Base-by-base conservation (phyloP, 495 filamentous ascomycete species). In the Hyaloscypha bicolor region DNA sequence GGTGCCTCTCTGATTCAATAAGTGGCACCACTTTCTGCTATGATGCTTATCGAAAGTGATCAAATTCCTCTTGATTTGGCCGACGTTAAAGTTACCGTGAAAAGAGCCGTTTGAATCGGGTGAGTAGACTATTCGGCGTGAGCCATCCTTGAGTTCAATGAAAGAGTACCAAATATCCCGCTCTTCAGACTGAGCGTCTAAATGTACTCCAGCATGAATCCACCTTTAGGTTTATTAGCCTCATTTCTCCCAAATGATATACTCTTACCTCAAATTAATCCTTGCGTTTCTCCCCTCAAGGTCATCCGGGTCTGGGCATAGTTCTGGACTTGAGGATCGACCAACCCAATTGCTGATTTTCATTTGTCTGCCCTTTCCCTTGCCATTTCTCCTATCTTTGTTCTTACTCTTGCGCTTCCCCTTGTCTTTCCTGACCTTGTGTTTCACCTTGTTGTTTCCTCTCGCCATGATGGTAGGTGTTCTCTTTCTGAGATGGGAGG, bases 141-240 rank as follows among this genome's bases (percentile, higher is more conserved):
- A 52, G 6, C 55, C 21, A 39, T 61, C 51, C 11, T 4, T 19
- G 19, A 21, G 16, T 12, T 14, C 19, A 30, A 9, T 9, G 25
- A 69, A 69, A 0, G 62, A 22, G 37, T 65, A 69, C 45, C 45
- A 69, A 12, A 65, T 63, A 21, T 69, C 42, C 0, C 37, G 45
- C 51, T 25, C 25, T 8, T 55, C 22, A 1, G 16, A 19, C 2
- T 57, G 22, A 0, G 22, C n/a, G 45, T 65, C 57, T 4, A 6
- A 16, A 11, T 48, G 48, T 9, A 65, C 37, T n/a, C 67, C 67
- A 39, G 63, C 62, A 55, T 63, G 32, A 22, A 63, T 6, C 61
- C 61, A 63, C n/a, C 42, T 55, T 19, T 1, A 16, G 42, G 4
- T 16, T 14, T 48, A 6, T 48, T 19, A 48, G 42, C 35, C 8